Evolutionary conservation across 73 alveolate genomes (phyloP).

Genomic region (Breviolum minutum): DNA sequence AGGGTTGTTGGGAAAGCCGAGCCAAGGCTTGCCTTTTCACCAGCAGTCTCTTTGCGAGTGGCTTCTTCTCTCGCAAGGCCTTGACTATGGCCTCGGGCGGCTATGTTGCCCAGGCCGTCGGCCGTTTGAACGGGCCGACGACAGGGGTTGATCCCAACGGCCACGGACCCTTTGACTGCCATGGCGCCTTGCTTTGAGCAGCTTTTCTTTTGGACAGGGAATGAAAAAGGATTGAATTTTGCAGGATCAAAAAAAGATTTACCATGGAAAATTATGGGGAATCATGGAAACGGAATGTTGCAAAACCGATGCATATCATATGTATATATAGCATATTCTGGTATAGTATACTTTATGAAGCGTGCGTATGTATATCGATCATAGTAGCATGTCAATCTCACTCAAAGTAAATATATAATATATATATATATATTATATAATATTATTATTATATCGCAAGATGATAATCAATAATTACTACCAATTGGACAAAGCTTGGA

Average conservation of each 20-base stretch:
- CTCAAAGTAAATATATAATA: too few relatives aligned
- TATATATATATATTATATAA: too few relatives aligned
- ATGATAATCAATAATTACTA: too few relatives aligned
- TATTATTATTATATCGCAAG: too few relatives aligned
- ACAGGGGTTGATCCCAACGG: not conserved
- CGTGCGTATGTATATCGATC: not conserved
- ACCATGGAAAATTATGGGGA: too few relatives aligned
- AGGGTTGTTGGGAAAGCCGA: not conserved
- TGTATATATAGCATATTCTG: too few relatives aligned
- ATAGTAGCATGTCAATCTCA: not conserved
- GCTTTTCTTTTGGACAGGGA: not conserved
- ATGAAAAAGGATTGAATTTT: too few relatives aligned
- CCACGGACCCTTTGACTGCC: constrained; percentile 47
- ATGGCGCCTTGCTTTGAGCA: not conserved
- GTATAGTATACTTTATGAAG: too few relatives aligned
- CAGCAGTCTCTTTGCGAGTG: constrained; percentile 36
- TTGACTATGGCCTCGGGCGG: constrained; percentile 1
- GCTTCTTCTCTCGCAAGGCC: constrained; percentile 1
- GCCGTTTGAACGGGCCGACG: not conserved
- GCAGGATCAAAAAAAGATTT: too few relatives aligned
- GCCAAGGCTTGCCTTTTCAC: constrained; percentile 16
- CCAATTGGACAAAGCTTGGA: too few relatives aligned
- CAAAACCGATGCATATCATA: too few relatives aligned
- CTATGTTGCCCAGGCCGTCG: not conserved
- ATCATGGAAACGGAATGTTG: too few relatives aligned